Base-by-base conservation (phyloP, 345 rosid genomes). In the Eucalyptus cloeziana region DNA sequence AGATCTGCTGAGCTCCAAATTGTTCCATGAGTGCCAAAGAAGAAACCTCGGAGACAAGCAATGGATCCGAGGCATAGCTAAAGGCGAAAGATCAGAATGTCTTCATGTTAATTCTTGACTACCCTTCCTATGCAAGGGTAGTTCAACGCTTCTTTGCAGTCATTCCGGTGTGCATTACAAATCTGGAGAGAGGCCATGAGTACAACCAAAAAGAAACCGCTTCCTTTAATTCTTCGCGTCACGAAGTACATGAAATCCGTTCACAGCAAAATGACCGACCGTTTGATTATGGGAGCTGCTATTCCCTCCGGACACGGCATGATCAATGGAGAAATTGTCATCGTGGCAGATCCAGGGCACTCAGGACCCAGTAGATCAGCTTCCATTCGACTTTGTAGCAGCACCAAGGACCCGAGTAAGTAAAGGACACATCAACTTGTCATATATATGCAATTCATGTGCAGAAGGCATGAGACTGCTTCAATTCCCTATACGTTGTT, bases 301-400 rank as follows among this genome's bases (percentile, higher is more conserved):
- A 86, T 43, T 86, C 64, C 88, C 89, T 24, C n/a, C 67, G 52
- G 64, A 51, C 71, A 71, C 88, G 8, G 13, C 50, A 7, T 90
- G 45, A 91, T 95, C 91, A 88, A 87, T 79, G 96, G 96, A 79
- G 87, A 86, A 31, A 30, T 94, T 76, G 90, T 87, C 83, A 43
- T 94, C 33, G 90, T 86, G 62, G 93, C 88, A 14, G 91, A 87
- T 47, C 91, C 90, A 4, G 93, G 93, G 51, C 89, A 90, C 67
- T 91, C 97, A 43, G 93, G 92, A 45, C 95, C 96, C 37, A 93
- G 95, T 88, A 95, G 89, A 90, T 93, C 94, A 88, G 93, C 94
- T 52, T 91, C 89, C 15, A 85, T 94, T 47, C 94, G 40, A 90
- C 88, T 94, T 76, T 92, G 91, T 87, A 94, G 96, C 87, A 21